A percentile compares a stretch with the other conserved stretches of the same genome.
Evolutionary conservation across 768 basidiomycete genomes (phyloP).

Genomic region (Lactifluus piperatus): DNA sequence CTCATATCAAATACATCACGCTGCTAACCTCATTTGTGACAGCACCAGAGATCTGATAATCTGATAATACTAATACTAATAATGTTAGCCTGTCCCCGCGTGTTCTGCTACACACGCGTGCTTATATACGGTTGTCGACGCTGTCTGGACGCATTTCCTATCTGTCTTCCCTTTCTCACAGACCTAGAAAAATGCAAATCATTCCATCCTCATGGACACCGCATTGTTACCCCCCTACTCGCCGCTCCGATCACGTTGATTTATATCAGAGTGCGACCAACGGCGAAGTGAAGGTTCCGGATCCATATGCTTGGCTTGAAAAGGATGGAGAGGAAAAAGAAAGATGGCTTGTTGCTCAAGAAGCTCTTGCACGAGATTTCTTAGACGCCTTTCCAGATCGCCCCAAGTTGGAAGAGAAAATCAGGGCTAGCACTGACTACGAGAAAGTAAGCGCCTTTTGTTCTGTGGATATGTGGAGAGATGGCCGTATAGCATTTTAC

Average conservation of each 20-base stretch:
- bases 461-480: neutral
- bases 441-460: constrained; percentile 14
- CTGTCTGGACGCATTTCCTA: neutral
- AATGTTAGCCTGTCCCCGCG: no score
- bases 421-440: constrained; percentile 47
- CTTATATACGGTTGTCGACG: neutral
- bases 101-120: neutral
- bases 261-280: constrained; percentile 54
- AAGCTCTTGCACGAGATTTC: constrained; percentile 46
- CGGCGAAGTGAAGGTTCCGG: constrained; percentile 54
- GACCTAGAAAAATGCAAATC: constrained; percentile 17
- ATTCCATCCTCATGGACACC: constrained; percentile 41
- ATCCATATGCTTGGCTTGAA: constrained; percentile 75
- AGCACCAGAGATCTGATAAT: no score
- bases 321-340: constrained; percentile 53
- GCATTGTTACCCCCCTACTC: constrained; percentile 53
- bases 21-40: no score
- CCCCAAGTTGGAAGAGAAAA: constrained; percentile 46
- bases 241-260: constrained; percentile 59
- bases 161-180: neutral
- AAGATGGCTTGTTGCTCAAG: constrained; percentile 54
- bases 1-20: no score
- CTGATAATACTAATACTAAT: no score
- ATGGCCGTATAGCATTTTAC: neutral
- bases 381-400: constrained; percentile 58